Percentiles rank a stretch among this genome's conserved stretches.
Conservation (phyloP, 176 grass and related monocot species). For the Lolium rigidum region DNA sequence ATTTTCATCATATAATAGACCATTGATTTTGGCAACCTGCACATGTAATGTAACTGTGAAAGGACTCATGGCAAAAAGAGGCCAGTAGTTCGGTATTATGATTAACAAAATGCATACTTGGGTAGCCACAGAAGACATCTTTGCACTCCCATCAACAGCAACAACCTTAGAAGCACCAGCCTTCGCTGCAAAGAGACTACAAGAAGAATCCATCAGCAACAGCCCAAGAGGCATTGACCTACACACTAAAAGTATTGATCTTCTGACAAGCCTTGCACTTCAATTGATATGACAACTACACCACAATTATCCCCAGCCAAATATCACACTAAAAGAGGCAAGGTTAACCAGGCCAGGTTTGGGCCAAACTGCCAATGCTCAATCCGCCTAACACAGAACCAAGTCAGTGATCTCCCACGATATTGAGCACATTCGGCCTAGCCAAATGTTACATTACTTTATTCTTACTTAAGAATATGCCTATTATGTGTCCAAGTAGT, state of each 20-base stretch:
- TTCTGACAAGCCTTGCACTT: not conserved
- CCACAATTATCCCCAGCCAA: not conserved
- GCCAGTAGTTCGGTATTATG: not conserved
- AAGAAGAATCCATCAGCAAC: constrained; percentile 47
- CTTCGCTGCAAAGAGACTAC: constrained; percentile 95
- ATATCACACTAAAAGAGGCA: not conserved
- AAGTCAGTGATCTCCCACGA: not conserved
- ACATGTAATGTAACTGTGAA: constrained; percentile 33
- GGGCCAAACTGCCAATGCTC: too few species aligned
- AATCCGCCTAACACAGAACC: not conserved
- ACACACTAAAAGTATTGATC: not conserved
- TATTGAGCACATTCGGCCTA: not conserved
- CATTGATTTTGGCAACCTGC: constrained; percentile 89
- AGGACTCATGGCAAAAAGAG: constrained; percentile 21
- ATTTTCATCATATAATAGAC: constrained; percentile 50
- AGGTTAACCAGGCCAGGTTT: not conserved
- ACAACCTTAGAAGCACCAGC: constrained; percentile 85
- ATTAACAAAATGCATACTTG: constrained; percentile 48
- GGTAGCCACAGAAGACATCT: constrained; percentile 85
- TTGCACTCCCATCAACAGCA: constrained; percentile 92
- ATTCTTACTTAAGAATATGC: not conserved
- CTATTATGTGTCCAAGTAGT: not conserved
- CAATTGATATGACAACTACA: constrained; percentile 23
- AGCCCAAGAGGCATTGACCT: not conserved
- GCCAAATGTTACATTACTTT: not conserved